These are phyloP conservation scores for Glutinoglossum americanum DNA, from an alignment of 495 filamentous ascomycete genomes.

Conservation along the genomic window DNA sequence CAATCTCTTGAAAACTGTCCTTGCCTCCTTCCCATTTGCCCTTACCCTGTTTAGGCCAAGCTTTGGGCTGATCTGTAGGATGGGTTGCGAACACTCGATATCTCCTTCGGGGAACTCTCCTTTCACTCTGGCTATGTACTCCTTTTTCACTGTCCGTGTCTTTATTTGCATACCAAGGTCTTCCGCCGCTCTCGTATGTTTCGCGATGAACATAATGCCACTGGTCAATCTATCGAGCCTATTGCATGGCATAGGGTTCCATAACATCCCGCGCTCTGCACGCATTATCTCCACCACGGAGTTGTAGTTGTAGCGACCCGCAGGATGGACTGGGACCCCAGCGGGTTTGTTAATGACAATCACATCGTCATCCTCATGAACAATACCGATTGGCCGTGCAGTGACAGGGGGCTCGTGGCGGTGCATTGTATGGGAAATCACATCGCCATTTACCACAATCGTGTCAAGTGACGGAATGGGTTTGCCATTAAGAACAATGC, in stretches of 20 bases:
- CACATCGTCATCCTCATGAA: slow-evolving; percentile 79
- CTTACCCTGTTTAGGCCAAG: slow-evolving; percentile 82
- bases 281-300: slow-evolving; percentile 84
- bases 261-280: slow-evolving; percentile 45
- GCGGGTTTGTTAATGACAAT: slow-evolving; percentile 94
- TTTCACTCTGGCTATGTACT: slow-evolving; percentile 80
- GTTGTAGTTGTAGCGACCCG: slow-evolving; percentile 89
- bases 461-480: slow-evolving; percentile 28
- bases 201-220: slow-evolving; percentile 94
- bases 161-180: slow-evolving; percentile 47
- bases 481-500: slow-evolving; percentile 53
- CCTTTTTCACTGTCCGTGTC: slow-evolving; percentile 63
- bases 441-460: slow-evolving; percentile 54
- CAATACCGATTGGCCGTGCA: slow-evolving; percentile 50
- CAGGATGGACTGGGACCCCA: slow-evolving; percentile 83
- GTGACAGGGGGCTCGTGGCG: slow-evolving; percentile 89
- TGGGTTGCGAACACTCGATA: slow-evolving; percentile 76
- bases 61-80: slow-evolving; percentile 85
- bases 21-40: slow-evolving; percentile 74
- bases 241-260: slow-evolving; percentile 68
- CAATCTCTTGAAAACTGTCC: slow-evolving; percentile 72
- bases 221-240: slow-evolving; percentile 84
- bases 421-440: slow-evolving; percentile 83
- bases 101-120: slow-evolving; percentile 65
- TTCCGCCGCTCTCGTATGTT: slow-evolving; percentile 59